Evolutionary conservation across 495 filamentous ascomycete species (phyloP).

Genomic region (Talaromyces nanjingensis): DNA sequence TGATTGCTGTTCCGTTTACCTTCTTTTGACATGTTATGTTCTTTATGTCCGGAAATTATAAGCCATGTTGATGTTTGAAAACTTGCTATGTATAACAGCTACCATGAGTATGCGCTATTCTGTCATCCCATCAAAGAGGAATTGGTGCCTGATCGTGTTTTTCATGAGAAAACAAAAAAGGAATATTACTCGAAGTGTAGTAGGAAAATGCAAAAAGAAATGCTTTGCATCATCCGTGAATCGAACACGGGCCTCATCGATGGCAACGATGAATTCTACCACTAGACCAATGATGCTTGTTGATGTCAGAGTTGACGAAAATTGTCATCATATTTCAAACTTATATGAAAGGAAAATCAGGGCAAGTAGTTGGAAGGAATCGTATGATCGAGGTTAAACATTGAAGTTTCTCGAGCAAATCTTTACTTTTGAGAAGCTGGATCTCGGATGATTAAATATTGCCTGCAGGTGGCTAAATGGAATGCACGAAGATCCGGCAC

Average conservation of each 20-base stretch:
- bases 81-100: not conserved
- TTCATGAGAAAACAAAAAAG: not conserved
- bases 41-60: not conserved
- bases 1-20: conserved; percentile 7
- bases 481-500: too few species aligned
- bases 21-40: not conserved
- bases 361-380: not conserved
- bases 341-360: too few species aligned
- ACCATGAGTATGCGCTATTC: not conserved
- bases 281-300: conserved; percentile 51
- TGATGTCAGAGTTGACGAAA: not conserved
- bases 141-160: too few species aligned
- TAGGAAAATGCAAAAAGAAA: not conserved
- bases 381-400: not conserved
- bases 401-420: too few species aligned
- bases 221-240: conserved; percentile 46
- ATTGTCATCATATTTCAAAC: not conserved
- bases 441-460: too few species aligned
- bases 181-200: not conserved
- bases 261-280: conserved; percentile 56
- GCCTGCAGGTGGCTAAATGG: too few species aligned
- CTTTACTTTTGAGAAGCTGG: too few species aligned
- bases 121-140: too few species aligned
- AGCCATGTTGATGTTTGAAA: not conserved
- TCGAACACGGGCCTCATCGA: conserved; percentile 55